Base-by-base conservation (phyloP, 768 basidiomycete genomes). In the Phylloporus sp. region DNA sequence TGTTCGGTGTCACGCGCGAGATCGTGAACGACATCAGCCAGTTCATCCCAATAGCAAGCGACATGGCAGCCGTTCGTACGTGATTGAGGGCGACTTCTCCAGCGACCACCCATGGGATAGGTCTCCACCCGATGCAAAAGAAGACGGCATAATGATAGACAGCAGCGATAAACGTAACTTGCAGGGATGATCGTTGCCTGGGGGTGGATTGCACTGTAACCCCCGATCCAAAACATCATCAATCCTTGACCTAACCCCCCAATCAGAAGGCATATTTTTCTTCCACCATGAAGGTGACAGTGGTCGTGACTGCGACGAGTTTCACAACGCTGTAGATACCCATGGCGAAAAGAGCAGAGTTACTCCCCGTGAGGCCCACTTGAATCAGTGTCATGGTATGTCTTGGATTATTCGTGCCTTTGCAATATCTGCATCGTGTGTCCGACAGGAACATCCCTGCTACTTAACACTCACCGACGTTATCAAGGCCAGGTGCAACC, bases 181-280 rank as follows among this genome's bases (percentile, higher is more conserved):
- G 70, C 66, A 42, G 68, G 63, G 4, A 66, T 63, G 39, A 72
- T 38, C 27, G 50, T 63, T 1, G 45, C 5, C 38, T 59, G 52
- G 2, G 68, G 63, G 51, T 74, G 73, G 11, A 67, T 38, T 22
- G 59, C 71, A 20, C 53, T 54, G 53, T 70, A 74, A 28, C 67
- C 69, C 8, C 61, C 70, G 28, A 73, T 67, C 68, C 68, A 75
- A 18, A 75, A 53, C 72, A 75, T 75, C 62, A 53, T 57, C 18
- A 45, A 29, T 11, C 72, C 73, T 56, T 81, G 80, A 6, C 78
- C 77, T 6, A 79, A 50, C 20, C 77, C 76, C 12, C 79, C 78
- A 35, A 76, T 65, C 38, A 82, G 67, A 16, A 81, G 66, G 49
- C 75, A 79, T 40, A 58, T 66, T 55, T 80, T 81, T 45, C 78